Base-by-base conservation (phyloP, 768 basidiomycete genomes). In the Rhodotorula graminis region DNA sequence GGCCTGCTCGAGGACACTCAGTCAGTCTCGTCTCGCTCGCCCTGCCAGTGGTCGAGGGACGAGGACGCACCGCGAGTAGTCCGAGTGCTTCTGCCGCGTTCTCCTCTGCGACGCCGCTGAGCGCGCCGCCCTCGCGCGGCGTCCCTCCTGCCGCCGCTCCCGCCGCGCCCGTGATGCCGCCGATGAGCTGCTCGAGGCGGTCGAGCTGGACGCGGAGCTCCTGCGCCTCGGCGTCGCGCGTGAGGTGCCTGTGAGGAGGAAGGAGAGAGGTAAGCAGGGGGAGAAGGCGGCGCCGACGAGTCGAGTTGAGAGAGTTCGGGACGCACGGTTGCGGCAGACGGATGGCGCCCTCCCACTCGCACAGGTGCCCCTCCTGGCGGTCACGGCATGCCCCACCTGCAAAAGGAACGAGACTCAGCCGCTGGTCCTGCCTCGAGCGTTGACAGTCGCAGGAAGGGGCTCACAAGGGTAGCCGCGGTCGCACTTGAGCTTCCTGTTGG, bases 321-420 rank as follows among this genome's bases (percentile, higher is more conserved):
- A 65, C 67, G 46, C 14, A 73, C 68, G 72, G 68, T n/a, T 74
- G 72, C n/a, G 72, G 72, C 3, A 74, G 42, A 10, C 72, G 64
- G 37, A 74, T 70, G 5, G 72, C 72, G 2, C 58, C 72, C 42
- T 67, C 72, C 72, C 72, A 74, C 21, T 69, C 67, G 67, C 72
- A 74, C 21, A 74, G 47, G 40, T 74, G 72, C 19, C 64, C 72
- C 23, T 74, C 72, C 29, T 70, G 64, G 2, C 72, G 50, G 49
- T 74, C 72, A 4, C 72, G 64, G 50, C 72, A 74, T 10, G 72
- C 72, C 0, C 72, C 72, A 55, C 72, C 71, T 71, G 40, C 14
- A 37, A n/a, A n/a, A n/a, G n/a, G n/a, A n/a, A n/a, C n/a, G n/a
- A n/a, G n/a, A n/a, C n/a, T n/a, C n/a, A n/a, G n/a, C n/a, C n/a